These are phyloP conservation scores for Corymbia citriodora DNA, from an alignment of 441 rosid species.

Conservation along the genomic window DNA sequence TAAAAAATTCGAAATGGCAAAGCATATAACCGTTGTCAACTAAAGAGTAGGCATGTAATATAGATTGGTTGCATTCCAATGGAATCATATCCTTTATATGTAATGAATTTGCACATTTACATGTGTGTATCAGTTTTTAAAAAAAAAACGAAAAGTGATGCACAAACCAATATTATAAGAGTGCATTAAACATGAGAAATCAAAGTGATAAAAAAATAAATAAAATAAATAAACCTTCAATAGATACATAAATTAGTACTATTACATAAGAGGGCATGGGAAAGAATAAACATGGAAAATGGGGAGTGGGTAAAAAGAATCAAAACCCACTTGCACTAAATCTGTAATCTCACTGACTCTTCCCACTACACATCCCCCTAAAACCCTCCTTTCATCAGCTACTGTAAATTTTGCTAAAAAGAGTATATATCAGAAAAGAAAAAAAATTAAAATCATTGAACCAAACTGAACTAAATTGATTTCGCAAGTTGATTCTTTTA, in stretches of 20 bases:
- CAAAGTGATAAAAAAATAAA: neutral
- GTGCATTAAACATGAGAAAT: neutral
- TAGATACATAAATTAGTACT: neutral
- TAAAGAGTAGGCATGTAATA: no score
- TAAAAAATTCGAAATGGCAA: neutral
- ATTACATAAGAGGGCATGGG: neutral
- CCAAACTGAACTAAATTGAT: neutral
- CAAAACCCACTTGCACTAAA: neutral
- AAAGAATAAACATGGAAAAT: neutral
- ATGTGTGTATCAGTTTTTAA: neutral
- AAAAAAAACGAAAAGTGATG: neutral
- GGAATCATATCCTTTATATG: neutral
- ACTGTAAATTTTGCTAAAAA: neutral
- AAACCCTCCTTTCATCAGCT: neutral
- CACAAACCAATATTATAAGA: neutral
- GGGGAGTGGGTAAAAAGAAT: neutral
- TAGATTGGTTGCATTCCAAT: no score
- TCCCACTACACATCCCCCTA: neutral
- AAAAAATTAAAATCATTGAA: no score
- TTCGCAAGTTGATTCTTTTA: neutral
- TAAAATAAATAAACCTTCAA: neutral
- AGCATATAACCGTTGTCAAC: neutral
- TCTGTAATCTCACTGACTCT: neutral
- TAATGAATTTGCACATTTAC: neutral
- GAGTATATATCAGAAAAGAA: neutral